Conservation (phyloP, 73 alveolate genomes). For the Durusdinium trenchii region DNA sequence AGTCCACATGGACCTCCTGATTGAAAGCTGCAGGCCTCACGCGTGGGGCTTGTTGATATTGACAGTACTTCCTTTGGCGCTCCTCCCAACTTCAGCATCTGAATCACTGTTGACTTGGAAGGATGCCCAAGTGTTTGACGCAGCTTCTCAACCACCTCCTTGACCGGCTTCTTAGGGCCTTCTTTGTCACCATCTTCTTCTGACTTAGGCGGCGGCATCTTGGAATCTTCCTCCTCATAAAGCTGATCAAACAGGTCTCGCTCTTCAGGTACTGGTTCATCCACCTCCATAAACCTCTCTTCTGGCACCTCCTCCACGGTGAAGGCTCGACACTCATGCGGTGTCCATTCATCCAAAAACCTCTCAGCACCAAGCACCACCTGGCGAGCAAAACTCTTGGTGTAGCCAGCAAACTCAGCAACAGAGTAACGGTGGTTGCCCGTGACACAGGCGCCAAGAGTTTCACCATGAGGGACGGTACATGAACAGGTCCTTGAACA, state of each 20-base stretch:
- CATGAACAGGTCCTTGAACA: not conserved
- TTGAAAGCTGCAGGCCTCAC: not conserved
- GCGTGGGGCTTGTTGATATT: not conserved
- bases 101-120: not conserved
- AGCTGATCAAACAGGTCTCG: not conserved
- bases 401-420: not conserved
- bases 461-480: not conserved
- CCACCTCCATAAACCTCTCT: not conserved
- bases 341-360: not conserved
- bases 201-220: not conserved
- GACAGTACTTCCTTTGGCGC: not conserved
- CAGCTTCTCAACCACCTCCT: not conserved
- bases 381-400: not conserved
- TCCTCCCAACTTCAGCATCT: not conserved
- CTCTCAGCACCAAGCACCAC: not conserved
- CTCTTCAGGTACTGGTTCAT: not conserved
- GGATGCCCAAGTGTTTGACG: not conserved
- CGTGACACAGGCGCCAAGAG: not conserved
- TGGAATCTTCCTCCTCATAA: not conserved
- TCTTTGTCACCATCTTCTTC: not conserved
- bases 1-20: not conserved
- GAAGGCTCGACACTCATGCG: not conserved
- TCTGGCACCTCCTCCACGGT: not conserved
- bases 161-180: not conserved
- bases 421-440: not conserved